Base-by-base conservation (phyloP, 768 basidiomycete species). In the Dentipellis fragilis region DNA sequence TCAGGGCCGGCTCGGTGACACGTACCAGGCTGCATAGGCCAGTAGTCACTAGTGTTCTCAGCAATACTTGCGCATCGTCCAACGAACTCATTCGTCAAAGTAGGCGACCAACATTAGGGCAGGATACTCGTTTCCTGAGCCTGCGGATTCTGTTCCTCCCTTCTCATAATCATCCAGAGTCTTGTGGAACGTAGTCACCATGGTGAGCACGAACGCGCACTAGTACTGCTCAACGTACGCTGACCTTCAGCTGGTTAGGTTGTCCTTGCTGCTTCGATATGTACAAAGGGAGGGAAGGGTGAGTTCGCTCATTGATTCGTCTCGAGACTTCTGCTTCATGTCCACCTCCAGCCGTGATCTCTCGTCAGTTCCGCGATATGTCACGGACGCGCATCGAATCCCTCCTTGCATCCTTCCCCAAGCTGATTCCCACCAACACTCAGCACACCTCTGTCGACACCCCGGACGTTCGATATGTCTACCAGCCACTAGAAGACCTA, bases 401-500 rank as follows among this genome's bases (percentile, higher is more conserved):
- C 46, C 85, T 99, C 35, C 84, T 99, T 45, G 87, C 95, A 9
- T 94, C 93, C 2, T 99, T 98, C 77, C 93, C 94, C 2, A 97
- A 96, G 69, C 83, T 98, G 63, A 96, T 99, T 61, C 93, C 94
- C 3, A 81, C 89, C 53, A 91, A 90, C 65, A 91, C 86, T 22
- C 93, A 96, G 70, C 93, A 97, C 68, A 96, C 94, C 3, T 90
- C 92, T n/a, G 88, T 95, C 63, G 94, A 91, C 76, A 96, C 92
- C 0, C 71, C 88, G 39, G 93, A 99, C 70, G 93, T 95, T 51
- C 88, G 93, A 63, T 97, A 93, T 67, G 93, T 97, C 59, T 97
- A 95, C 70, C 93, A 96, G 65, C 93, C 93, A 0, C 80, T 97
- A 48, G 93, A 96, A 69, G 93, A 97, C 68, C 83, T 98, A 22